Percentiles rank a stretch among this genome's conserved stretches.
Conservation (phyloP, 1,284 basidiomycete species). For the Trametes polyzona region DNA sequence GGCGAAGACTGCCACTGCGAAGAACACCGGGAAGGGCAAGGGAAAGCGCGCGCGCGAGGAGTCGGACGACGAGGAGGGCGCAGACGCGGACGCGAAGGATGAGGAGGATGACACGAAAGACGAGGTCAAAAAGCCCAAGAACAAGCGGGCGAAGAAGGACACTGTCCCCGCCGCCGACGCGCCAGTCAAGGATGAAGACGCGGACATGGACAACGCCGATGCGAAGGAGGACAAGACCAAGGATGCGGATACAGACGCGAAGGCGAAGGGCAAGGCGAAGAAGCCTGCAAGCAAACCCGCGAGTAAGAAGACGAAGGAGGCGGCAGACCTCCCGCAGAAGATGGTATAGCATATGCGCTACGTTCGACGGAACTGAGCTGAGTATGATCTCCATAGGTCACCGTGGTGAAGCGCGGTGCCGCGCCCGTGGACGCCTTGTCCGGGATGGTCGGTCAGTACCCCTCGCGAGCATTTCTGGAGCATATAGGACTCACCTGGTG, state of each 20-base stretch:
- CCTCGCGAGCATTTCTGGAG: too few relatives aligned
- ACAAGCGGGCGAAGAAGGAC: conserved; percentile 25
- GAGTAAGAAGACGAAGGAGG: conserved; percentile 24
- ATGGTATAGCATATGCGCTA: conserved; percentile 34
- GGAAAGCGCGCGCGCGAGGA: conserved; percentile 33
- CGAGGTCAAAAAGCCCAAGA: conserved; percentile 9
- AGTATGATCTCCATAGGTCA: conserved; percentile 43
- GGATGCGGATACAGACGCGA: background rate
- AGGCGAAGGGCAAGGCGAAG: conserved; percentile 14
- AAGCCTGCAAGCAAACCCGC: conserved; percentile 9
- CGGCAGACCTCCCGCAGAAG: conserved; percentile 34
- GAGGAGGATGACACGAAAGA: conserved; percentile 8
- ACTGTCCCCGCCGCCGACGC: conserved; percentile 15
- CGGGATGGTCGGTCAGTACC: conserved; percentile 50
- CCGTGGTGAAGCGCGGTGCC: conserved; percentile 59
- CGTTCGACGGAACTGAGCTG: conserved; percentile 6
- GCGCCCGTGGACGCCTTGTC: conserved; percentile 62
- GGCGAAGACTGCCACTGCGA: conserved; percentile 20
- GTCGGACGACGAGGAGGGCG: conserved; percentile 29
- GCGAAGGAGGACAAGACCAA: conserved; percentile 9
- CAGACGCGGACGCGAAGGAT: conserved; percentile 23
- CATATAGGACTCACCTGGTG: background rate
- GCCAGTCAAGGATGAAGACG: conserved; percentile 25
- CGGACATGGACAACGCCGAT: conserved; percentile 25
- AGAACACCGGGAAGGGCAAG: conserved; percentile 29